These are phyloP conservation scores for Fusarium nelsonii DNA, from an alignment of 2,329 filamentous ascomycete species.

Conservation along the genomic window DNA sequence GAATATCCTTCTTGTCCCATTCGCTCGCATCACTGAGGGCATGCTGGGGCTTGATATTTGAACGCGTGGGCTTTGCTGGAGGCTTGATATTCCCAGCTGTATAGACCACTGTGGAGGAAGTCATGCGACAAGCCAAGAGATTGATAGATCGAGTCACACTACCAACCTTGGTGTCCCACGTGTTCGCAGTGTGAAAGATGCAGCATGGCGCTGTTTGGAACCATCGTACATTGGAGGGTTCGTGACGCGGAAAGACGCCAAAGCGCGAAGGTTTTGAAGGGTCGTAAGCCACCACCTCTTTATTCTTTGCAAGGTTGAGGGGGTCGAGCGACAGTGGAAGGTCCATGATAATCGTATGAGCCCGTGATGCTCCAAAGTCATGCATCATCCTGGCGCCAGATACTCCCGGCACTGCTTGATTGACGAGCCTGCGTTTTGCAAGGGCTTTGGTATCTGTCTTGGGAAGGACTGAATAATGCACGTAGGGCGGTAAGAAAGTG, in stretches of 20 bases:
- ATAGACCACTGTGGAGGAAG: slow-evolving; percentile 73
- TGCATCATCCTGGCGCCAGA: slow-evolving; percentile 79
- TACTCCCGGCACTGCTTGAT: slow-evolving; percentile 68
- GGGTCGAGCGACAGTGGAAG: slow-evolving; percentile 75
- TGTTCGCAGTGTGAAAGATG: slow-evolving; percentile 79
- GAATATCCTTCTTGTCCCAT: neutral
- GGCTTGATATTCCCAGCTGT: slow-evolving; percentile 69
- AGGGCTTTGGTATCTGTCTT: rapidly evolving
- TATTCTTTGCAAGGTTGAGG: slow-evolving; percentile 67
- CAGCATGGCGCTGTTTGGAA: slow-evolving; percentile 76
- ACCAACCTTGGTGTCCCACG: slow-evolving; percentile 66
- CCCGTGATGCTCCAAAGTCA: slow-evolving; percentile 75
- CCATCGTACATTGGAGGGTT: slow-evolving; percentile 70
- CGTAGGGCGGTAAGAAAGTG: slow-evolving; percentile 73
- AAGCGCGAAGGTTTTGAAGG: slow-evolving; percentile 69
- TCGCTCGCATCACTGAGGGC: rapidly evolving
- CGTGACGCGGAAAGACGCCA: slow-evolving; percentile 73
- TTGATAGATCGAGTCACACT: slow-evolving; percentile 59
- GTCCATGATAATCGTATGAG: slow-evolving; percentile 76
- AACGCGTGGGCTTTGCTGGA: slow-evolving; percentile 4
- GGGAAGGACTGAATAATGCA: slow-evolving; percentile 69
- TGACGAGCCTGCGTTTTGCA: slow-evolving; percentile 25
- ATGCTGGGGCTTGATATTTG: rapidly evolving
- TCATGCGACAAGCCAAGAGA: slow-evolving; percentile 75
- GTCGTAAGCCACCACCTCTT: slow-evolving; percentile 71